Conservation (phyloP, 495 filamentous ascomycete species). For the Ramalina intermedia region DNA sequence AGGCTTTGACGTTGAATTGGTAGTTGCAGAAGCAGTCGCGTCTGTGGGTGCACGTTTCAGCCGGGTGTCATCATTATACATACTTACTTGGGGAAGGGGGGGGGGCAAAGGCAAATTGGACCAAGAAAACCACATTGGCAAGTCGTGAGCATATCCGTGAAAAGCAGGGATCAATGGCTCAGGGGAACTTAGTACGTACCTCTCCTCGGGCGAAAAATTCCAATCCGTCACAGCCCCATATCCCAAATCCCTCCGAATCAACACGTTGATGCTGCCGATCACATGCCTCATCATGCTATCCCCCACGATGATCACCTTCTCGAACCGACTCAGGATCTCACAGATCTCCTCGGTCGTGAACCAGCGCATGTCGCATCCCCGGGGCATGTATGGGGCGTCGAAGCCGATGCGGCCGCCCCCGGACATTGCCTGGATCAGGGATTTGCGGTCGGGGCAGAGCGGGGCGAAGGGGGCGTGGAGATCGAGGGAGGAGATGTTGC, state of each 20-base stretch:
- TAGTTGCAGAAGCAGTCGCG: conserved; percentile 37
- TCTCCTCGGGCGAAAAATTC: conserved; percentile 36
- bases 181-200: conserved; percentile 15
- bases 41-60: conserved; percentile 10
- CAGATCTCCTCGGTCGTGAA: conserved; percentile 36
- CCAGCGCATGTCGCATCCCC: conserved; percentile 37
- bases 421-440: conserved; percentile 36
- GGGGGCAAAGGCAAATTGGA: no score
- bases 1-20: conserved; percentile 38
- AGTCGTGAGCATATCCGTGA: no score
- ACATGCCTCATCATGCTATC: conserved; percentile 42
- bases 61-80: no score
- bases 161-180: no score
- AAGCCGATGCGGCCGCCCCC: conserved; percentile 33
- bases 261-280: conserved; percentile 35
- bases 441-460: conserved; percentile 24
- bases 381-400: conserved; percentile 34
- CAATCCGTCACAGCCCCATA: conserved; percentile 40
- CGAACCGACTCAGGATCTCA: conserved; percentile 31
- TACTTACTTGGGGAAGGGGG: neutral
- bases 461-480: conserved; percentile 32
- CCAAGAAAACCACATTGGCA: no score
- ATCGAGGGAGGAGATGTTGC: conserved; percentile 35
- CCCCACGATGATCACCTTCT: conserved; percentile 34
- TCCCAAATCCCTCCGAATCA: conserved; percentile 34